Evolutionary conservation across 2,329 filamentous ascomycete species (phyloP).

Genomic region (Paramyrothecium sp.): DNA sequence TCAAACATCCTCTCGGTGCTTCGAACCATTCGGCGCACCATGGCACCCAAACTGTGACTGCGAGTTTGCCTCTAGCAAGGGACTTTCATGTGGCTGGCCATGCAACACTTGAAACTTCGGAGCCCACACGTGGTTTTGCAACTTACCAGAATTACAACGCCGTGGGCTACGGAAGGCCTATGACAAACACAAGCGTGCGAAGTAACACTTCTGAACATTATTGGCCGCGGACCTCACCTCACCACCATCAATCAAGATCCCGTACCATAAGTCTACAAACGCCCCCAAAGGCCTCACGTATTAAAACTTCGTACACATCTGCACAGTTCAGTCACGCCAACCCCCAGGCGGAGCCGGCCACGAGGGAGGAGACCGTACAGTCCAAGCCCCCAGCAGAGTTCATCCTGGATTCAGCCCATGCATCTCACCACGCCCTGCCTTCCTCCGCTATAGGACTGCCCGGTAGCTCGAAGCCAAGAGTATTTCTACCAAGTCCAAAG

Average conservation of each 20-base stretch:
- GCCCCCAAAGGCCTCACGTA: not conserved
- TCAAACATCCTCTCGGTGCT: not conserved
- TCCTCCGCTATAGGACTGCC: not conserved
- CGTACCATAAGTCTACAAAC: no score
- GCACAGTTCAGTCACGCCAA: not conserved
- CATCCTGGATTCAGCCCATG: conserved; percentile 10
- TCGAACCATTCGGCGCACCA: no score
- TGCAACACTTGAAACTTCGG: no score
- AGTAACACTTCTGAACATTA: not conserved
- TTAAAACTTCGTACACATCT: not conserved
- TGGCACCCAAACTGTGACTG: no score
- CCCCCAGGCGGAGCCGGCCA: not conserved
- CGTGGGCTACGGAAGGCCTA: no score
- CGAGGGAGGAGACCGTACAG: conserved; percentile 11
- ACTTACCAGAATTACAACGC: no score
- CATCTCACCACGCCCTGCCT: not conserved
- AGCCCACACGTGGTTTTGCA: no score
- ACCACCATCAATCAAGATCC: no score
- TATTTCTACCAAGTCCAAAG: not conserved
- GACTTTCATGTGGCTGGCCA: no score
- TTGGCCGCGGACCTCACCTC: no score
- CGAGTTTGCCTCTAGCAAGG: no score
- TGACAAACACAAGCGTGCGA: no score
- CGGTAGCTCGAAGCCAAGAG: not conserved
- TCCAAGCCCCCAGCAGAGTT: conserved; percentile 29